Percentiles rank a stretch among this genome's conserved stretches.
Conservation (phyloP, 106 monocot species). For the Dendrobium nobile region DNA sequence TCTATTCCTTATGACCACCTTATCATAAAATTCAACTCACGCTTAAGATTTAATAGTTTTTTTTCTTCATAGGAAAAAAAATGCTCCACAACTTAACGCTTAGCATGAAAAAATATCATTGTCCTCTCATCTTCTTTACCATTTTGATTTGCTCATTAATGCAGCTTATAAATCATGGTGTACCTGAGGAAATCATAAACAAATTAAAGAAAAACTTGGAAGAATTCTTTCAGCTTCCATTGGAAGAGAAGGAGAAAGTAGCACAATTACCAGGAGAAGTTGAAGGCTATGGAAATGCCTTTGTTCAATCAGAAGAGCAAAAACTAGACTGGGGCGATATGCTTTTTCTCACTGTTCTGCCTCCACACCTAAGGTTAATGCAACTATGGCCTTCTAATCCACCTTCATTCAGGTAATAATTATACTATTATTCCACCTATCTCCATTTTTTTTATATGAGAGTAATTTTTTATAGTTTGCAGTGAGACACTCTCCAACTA, state of each 20-base stretch:
- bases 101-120: no score
- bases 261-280: conserved; percentile 10
- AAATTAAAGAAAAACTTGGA: conserved; percentile 14
- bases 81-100: no score
- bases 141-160: no score
- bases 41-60: no score
- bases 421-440: neutral
- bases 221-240: conserved; percentile 30
- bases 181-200: conserved; percentile 12
- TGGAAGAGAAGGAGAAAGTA: conserved; percentile 21
- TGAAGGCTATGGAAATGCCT: conserved; percentile 37
- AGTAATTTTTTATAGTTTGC: neutral
- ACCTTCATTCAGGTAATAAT: neutral
- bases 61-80: no score
- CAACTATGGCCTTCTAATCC: conserved; percentile 32
- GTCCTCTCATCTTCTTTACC: no score
- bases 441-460: neutral
- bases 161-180: conserved; percentile 31
- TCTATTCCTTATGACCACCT: no score
- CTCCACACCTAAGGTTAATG: conserved; percentile 7
- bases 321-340: conserved; percentile 45
- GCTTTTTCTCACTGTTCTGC: conserved; percentile 23
- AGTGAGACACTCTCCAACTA: conserved; percentile 21
- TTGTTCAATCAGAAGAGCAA: conserved; percentile 29
- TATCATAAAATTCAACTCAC: no score